phyloP scores from a whole-genome alignment of 495 filamentous ascomycete species.

The Aspergillus sclerotiicarbonarius region DNA sequence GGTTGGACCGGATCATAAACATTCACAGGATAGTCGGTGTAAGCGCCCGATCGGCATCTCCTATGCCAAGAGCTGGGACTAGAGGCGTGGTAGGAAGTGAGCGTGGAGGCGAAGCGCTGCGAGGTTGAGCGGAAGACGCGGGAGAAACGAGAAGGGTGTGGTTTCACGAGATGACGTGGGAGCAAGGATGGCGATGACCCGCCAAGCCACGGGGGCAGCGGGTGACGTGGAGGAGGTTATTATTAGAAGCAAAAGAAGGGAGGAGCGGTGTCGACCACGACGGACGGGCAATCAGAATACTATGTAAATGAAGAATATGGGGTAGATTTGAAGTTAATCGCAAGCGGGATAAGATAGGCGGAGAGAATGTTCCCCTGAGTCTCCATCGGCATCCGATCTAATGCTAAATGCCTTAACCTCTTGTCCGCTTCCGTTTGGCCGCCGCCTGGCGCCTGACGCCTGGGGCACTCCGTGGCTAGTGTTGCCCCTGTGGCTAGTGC shows the following conservation, averaged over 20 bases:
- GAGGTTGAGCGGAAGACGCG: not conserved
- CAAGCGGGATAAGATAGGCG: too few species aligned
- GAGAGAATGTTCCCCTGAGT: too few species aligned
- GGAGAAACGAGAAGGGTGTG: not conserved
- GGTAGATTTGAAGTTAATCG: not conserved
- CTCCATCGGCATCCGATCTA: not conserved
- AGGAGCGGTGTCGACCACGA: not conserved
- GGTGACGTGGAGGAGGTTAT: slow-evolving; percentile 6
- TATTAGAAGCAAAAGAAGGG: not conserved
- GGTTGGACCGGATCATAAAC: slow-evolving; percentile 2
- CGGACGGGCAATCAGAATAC: not conserved
- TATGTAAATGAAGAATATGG: not conserved
- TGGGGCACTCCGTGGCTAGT: not conserved
- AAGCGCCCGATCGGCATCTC: slow-evolving; percentile 2
- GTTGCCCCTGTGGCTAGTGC: not conserved
- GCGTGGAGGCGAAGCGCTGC: not conserved
- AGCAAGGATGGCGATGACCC: not conserved
- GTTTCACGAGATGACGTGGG: slow-evolving; percentile 20
- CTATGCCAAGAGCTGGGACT: not conserved
- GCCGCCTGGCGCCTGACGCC: too few species aligned
- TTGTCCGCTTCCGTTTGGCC: too few species aligned
- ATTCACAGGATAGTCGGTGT: not conserved
- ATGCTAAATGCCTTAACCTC: not conserved
- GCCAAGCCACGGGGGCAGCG: slow-evolving; percentile 9
- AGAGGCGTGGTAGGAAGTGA: not conserved